phyloP scores from a whole-genome alignment of 176 grass and related monocot species.

The Carex scoparia region DNA sequence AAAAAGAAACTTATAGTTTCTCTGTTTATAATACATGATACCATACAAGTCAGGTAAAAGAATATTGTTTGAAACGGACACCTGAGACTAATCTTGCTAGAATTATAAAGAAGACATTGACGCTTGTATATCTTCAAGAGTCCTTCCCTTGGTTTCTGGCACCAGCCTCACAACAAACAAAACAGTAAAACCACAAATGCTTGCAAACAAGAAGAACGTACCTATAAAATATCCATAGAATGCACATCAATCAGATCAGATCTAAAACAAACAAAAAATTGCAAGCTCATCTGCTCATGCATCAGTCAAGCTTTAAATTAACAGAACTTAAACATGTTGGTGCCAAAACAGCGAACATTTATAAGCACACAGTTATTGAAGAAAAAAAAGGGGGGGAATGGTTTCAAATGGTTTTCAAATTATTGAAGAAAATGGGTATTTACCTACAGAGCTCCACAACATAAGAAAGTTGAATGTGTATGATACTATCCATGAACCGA shows the following conservation, averaged over 20 bases:
- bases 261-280: background rate
- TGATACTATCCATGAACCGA: constrained; percentile 66
- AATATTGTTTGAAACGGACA: background rate
- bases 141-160: constrained; percentile 82
- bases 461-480: constrained; percentile 77
- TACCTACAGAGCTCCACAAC: constrained; percentile 69
- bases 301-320: background rate
- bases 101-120: constrained; percentile 46
- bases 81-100: background rate
- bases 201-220: constrained; percentile 73
- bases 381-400: background rate
- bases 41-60: background rate
- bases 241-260: no score
- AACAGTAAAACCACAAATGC: constrained; percentile 50
- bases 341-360: background rate
- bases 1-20: no score
- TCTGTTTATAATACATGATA: background rate
- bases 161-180: constrained; percentile 61
- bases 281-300: background rate
- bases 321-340: background rate
- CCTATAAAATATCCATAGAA: constrained; percentile 31
- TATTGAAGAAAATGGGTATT: constrained; percentile 10
- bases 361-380: background rate
- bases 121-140: constrained; percentile 76
- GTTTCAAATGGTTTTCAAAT: background rate